A percentile compares a stretch with the other conserved stretches of the same genome.
phyloP scores from a whole-genome alignment of 192 early-diverging fungal genomes.

The Spizellomyces sp. region DNA sequence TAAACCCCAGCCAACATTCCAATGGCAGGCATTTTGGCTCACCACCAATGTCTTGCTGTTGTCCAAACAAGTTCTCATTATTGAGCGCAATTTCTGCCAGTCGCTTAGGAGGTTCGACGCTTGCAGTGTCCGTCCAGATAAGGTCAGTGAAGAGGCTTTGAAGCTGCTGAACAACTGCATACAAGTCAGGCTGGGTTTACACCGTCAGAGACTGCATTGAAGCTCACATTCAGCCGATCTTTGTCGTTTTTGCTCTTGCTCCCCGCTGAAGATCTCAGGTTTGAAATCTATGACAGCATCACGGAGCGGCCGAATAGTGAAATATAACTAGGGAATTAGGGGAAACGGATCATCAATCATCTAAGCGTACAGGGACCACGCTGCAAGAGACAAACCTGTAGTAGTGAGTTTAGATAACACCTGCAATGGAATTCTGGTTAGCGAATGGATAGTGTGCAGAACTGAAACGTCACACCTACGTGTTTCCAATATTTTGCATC shows the following conservation, averaged over 20 bases:
- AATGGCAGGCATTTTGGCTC: neutral
- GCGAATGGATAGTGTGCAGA: too few relatives aligned
- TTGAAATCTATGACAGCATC: constrained; percentile 26
- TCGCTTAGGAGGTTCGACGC: constrained; percentile 18
- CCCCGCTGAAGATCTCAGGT: neutral
- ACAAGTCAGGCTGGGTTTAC: neutral
- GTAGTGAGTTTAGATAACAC: constrained; percentile 48
- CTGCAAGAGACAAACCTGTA: neutral
- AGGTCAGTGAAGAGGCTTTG: constrained; percentile 26
- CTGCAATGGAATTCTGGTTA: too few relatives aligned
- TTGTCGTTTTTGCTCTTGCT: neutral
- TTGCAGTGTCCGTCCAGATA: constrained; percentile 17
- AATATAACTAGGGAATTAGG: constrained; percentile 24
- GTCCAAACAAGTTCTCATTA: constrained; percentile 29
- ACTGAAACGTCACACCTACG: neutral
- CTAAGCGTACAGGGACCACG: too few relatives aligned
- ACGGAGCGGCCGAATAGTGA: constrained; percentile 30
- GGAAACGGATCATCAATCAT: too few relatives aligned
- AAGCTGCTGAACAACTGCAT: constrained; percentile 25
- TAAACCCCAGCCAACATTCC: neutral
- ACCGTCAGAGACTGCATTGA: neutral
- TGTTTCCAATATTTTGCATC: constrained; percentile 48
- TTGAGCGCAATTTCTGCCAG: constrained; percentile 40
- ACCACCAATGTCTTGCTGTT: constrained; percentile 50
- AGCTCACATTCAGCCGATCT: neutral